phyloP scores from a whole-genome alignment of 1,284 basidiomycete genomes.

The Ustilago shanxiensis region DNA sequence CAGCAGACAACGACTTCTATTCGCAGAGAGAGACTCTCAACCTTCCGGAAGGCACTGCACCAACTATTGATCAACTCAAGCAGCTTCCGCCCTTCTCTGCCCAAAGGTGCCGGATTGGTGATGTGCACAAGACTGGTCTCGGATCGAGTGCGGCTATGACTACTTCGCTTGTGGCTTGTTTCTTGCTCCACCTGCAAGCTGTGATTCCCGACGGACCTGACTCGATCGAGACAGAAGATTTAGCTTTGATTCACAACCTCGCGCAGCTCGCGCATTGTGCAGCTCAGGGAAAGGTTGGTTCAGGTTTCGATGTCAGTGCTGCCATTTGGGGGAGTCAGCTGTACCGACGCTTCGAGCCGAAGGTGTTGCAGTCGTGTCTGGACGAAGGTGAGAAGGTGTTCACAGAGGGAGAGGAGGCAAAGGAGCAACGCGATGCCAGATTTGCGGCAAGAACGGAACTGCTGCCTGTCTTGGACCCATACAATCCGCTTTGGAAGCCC shows the following conservation, averaged over 20 bases:
- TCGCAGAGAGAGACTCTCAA: conserved; percentile 81
- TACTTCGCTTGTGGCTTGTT: conserved; percentile 88
- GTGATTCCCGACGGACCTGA: conserved; percentile 60
- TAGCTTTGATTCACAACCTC: conserved; percentile 82
- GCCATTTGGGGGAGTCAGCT: conserved; percentile 95
- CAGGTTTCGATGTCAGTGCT: conserved; percentile 94
- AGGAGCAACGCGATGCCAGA: conserved; percentile 21
- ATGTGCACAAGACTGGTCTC: conserved; percentile 97
- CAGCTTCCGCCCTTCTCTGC: conserved; percentile 80
- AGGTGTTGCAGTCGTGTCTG: conserved; percentile 52
- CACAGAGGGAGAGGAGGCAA: conserved; percentile 50
- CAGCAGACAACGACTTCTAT: conserved; percentile 98
- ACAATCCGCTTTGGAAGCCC: conserved; percentile 63
- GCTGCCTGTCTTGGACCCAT: conserved; percentile 53
- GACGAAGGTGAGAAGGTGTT: conserved; percentile 48
- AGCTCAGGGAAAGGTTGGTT: conserved; percentile 97
- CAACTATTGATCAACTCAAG: conserved; percentile 67
- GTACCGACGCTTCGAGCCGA: conserved; percentile 88
- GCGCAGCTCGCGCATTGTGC: conserved; percentile 95
- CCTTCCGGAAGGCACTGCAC: conserved; percentile 46
- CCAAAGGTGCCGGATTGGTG: conserved; percentile 72
- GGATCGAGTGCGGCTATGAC: conserved; percentile 97
- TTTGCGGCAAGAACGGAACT: conserved; percentile 30
- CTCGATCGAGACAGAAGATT: conserved; percentile 44
- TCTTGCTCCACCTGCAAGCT: conserved; percentile 82